phyloP scores from a whole-genome alignment of 495 filamentous ascomycete genomes.

The Aspergillus ostianus region DNA sequence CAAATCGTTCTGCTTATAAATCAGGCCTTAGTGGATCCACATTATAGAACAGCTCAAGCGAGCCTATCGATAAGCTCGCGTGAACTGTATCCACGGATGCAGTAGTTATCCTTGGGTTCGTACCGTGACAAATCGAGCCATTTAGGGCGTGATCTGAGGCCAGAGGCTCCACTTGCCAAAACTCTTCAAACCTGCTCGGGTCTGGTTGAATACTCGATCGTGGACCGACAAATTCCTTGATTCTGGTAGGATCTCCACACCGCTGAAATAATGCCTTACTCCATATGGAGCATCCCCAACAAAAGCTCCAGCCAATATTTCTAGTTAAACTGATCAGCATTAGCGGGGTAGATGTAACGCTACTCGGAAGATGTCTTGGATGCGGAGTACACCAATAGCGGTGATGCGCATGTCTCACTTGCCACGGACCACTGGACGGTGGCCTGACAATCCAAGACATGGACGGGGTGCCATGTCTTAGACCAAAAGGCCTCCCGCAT shows the following conservation, averaged over 20 bases:
- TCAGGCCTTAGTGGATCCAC: too few relatives aligned
- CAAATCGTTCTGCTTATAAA: too few relatives aligned
- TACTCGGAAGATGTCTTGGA: conserved; percentile 19
- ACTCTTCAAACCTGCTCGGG: too few relatives aligned
- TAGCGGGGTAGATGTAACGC: conserved; percentile 22
- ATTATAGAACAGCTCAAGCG: too few relatives aligned
- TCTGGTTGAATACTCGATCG: neutral
- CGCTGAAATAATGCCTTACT: conserved; percentile 12
- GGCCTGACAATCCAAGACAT: conserved; percentile 23
- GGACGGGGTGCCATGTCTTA: conserved; percentile 16
- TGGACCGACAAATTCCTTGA: conserved; percentile 8
- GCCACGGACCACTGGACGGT: conserved; percentile 8
- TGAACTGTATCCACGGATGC: too few relatives aligned
- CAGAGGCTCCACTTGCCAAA: too few relatives aligned
- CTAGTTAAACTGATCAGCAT: conserved; percentile 3
- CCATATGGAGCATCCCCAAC: conserved; percentile 8
- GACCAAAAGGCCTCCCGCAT: conserved; percentile 13
- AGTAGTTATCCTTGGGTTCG: too few relatives aligned
- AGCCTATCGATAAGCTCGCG: too few relatives aligned
- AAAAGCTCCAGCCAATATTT: too few relatives aligned
- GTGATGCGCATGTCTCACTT: conserved; percentile 30
- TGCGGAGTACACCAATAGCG: conserved; percentile 18
- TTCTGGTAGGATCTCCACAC: conserved; percentile 12
- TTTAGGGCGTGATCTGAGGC: too few relatives aligned
- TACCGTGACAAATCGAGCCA: too few relatives aligned